phyloP scores from a whole-genome alignment of 345 rosid genomes.

The Bruguiera parviflora region DNA sequence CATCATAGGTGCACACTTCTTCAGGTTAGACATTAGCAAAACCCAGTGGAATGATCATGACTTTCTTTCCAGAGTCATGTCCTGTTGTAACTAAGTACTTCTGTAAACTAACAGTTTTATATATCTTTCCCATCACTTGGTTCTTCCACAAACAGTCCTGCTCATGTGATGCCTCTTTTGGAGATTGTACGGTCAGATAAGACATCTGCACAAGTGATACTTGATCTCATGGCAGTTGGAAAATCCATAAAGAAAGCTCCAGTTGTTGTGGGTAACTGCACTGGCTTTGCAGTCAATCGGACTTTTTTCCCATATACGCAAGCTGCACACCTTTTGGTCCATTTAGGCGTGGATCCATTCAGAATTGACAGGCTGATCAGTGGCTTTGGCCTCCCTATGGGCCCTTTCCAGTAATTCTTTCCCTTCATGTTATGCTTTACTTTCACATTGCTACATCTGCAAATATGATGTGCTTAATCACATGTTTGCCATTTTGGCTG shows the following conservation, averaged over 20 bases:
- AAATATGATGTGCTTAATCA: constrained; percentile 1
- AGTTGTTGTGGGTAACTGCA: constrained; percentile 92
- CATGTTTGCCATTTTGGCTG: not conserved
- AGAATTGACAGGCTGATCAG: constrained; percentile 73
- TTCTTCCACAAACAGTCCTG: constrained; percentile 62
- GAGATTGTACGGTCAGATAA: constrained; percentile 83
- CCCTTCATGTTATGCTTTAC: constrained; percentile 15
- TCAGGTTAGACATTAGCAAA: constrained; percentile 50
- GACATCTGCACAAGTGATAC: constrained; percentile 82
- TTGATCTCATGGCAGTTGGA: constrained; percentile 87
- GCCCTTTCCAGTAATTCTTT: constrained; percentile 87
- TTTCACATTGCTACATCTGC: not conserved
- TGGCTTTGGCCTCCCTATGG: constrained; percentile 87
- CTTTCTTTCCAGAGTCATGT: no score
- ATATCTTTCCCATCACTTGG: constrained; percentile 11
- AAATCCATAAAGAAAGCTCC: constrained; percentile 88
- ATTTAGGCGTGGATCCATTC: constrained; percentile 86
- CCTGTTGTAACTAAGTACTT: not conserved
- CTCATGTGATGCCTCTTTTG: constrained; percentile 92
- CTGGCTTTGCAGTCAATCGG: constrained; percentile 91
- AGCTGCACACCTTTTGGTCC: constrained; percentile 61
- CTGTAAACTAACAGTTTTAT: not conserved
- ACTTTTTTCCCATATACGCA: constrained; percentile 85
- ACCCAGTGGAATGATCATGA: no score
- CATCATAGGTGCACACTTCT: constrained; percentile 92